Evolutionary conservation across 1,139 yeast species (phyloP).

Genomic region (Yamadazyma kanchanaburiensis): DNA sequence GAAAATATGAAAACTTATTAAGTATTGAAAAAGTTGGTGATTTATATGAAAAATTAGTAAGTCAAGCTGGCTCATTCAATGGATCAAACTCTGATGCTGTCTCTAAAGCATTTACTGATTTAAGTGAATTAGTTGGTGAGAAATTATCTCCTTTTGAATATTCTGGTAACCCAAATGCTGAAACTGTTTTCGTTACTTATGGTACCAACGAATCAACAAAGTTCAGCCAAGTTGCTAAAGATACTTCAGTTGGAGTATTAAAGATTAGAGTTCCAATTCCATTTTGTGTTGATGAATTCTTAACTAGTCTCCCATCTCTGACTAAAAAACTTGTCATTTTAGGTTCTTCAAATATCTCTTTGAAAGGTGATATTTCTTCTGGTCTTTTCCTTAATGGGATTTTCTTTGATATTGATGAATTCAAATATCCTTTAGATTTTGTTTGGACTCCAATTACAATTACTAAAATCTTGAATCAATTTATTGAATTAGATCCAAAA

Average conservation of each 20-base stretch:
- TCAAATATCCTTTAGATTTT: conserved; percentile 48
- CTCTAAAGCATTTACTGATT: conserved; percentile 39
- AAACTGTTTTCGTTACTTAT: conserved; percentile 70
- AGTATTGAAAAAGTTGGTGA: conserved; percentile 43
- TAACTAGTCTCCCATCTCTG: conserved; percentile 54
- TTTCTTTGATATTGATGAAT: conserved; percentile 46
- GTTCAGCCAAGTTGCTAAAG: conserved; percentile 43
- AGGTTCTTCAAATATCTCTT: conserved; percentile 26
- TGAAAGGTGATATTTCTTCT: conserved; percentile 73
- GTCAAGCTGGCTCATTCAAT: conserved; percentile 13
- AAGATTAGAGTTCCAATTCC: conserved; percentile 79
- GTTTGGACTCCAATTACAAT: conserved; percentile 58
- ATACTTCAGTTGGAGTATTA: conserved; percentile 56
- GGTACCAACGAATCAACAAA: conserved; percentile 68
- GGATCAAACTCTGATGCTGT: conserved; percentile 21
- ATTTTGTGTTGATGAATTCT: conserved; percentile 61
- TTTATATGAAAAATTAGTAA: conserved; percentile 36
- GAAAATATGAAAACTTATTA: conserved; percentile 46
- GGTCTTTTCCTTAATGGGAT: conserved; percentile 58
- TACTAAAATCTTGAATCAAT: conserved; percentile 34
- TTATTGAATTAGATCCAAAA: conserved; percentile 12
- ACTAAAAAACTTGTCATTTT: conserved; percentile 63
- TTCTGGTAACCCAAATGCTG: conserved; percentile 57
- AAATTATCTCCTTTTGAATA: conserved; percentile 69
- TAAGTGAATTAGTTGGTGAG: conserved; percentile 60